A percentile compares a stretch with the other conserved stretches of the same genome.
phyloP scores from a whole-genome alignment of 1,139 yeast genomes.

The Geotrichum bryndzae region DNA sequence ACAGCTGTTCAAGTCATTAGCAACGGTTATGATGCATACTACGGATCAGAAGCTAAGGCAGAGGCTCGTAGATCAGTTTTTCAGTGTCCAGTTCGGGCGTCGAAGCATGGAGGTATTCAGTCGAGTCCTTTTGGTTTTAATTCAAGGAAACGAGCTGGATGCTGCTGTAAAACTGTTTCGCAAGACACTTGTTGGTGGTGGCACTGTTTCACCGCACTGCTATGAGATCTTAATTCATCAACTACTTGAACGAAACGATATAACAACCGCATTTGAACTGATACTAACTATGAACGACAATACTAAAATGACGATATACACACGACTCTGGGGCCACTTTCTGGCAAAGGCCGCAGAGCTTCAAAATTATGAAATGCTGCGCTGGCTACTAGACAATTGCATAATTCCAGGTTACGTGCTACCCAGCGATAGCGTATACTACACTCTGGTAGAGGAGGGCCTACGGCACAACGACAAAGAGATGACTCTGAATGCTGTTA shows the following conservation, averaged over 20 bases:
- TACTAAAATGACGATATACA: constrained; percentile 20
- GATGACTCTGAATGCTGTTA: constrained; percentile 6
- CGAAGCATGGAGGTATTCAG: background rate
- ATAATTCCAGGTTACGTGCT: constrained; percentile 31
- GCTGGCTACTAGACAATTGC: constrained; percentile 31
- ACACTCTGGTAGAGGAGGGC: constrained; percentile 28
- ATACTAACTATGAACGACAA: constrained; percentile 24
- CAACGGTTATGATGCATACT: background rate
- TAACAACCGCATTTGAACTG: constrained; percentile 29
- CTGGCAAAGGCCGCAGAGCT: constrained; percentile 26
- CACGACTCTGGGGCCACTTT: constrained; percentile 36
- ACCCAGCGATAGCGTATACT: constrained; percentile 30
- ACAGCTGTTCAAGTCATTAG: background rate
- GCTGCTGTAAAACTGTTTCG: constrained; percentile 26
- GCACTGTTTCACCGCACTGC: constrained; percentile 22
- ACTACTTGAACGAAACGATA: constrained; percentile 26
- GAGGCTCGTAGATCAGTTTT: background rate
- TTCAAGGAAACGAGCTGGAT: constrained; percentile 22
- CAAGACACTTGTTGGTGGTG: constrained; percentile 22
- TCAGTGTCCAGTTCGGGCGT: background rate
- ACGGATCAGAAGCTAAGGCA: background rate
- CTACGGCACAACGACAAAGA: constrained; percentile 24
- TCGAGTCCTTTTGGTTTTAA: background rate
- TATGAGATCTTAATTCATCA: constrained; percentile 31
- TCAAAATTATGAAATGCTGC: constrained; percentile 26